phyloP scores from a whole-genome alignment of 805 yeast genomes.

The Clavispora asparagi region DNA sequence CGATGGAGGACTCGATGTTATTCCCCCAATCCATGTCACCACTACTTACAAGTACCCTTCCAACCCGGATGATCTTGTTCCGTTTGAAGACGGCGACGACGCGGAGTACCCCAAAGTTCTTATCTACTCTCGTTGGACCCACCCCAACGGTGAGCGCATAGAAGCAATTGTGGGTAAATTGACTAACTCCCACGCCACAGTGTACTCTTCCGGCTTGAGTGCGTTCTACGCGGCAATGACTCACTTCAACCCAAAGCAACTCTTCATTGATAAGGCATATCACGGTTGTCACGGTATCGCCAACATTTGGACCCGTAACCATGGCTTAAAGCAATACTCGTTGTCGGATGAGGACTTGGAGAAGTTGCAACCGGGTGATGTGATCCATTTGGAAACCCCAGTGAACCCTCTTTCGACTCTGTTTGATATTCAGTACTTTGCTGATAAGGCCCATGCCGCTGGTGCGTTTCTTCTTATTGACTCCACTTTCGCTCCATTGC shows the following conservation, averaged over 20 bases:
- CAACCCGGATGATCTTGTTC: conserved; percentile 51
- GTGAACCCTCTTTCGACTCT: conserved; percentile 77
- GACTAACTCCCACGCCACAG: conserved; percentile 59
- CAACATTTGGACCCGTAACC: conserved; percentile 54
- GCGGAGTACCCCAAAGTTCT: conserved; percentile 6
- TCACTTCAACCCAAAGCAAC: conserved; percentile 62
- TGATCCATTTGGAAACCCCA: conserved; percentile 83
- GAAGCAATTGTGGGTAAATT: conserved; percentile 61
- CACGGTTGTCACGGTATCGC: conserved; percentile 80
- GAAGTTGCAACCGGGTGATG: conserved; percentile 60
- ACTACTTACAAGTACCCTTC: conserved; percentile 69
- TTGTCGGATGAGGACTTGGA: conserved; percentile 32
- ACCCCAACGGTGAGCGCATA: conserved; percentile 64
- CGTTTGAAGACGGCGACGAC: conserved; percentile 19
- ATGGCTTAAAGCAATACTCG: conserved; percentile 45
- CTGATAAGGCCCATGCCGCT: conserved; percentile 64
- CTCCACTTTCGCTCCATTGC: conserved; percentile 87
- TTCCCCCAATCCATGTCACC: conserved; percentile 76
- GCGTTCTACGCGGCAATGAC: conserved; percentile 76
- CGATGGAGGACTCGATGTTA: conserved; percentile 58
- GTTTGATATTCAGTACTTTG: conserved; percentile 57
- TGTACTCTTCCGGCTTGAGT: conserved; percentile 73
- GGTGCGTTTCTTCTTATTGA: conserved; percentile 76
- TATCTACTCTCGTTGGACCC: conserved; percentile 65
- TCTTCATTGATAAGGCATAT: conserved; percentile 76